A percentile compares a stretch with the other conserved stretches of the same genome.
Evolutionary conservation across 192 early-diverging fungal genomes (phyloP).

Genomic region (Backusella sp.): DNA sequence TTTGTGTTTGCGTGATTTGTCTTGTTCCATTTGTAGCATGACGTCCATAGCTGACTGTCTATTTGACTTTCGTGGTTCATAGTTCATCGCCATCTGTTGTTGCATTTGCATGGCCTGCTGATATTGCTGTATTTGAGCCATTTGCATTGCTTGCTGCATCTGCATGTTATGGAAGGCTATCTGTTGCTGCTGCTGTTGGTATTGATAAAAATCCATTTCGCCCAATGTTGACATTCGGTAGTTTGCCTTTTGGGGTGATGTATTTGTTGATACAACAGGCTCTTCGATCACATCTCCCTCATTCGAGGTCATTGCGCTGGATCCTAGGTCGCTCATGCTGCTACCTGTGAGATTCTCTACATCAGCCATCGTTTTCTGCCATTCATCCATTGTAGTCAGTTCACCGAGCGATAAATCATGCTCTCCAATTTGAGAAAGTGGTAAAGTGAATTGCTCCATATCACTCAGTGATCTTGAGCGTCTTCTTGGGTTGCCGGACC

Average conservation of each 20-base stretch:
- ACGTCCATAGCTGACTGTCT: constrained; percentile 31
- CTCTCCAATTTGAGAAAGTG: background rate
- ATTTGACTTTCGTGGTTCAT: background rate
- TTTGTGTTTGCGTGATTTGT: constrained; percentile 24
- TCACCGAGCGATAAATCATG: background rate
- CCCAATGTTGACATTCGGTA: constrained; percentile 16
- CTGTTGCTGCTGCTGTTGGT: constrained; percentile 17
- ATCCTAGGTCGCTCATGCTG: background rate
- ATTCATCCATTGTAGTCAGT: constrained; percentile 8
- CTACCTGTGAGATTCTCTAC: constrained; percentile 1
- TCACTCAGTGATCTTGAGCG: constrained; percentile 18
- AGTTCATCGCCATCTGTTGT: background rate
- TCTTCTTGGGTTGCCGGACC: constrained; percentile 15
- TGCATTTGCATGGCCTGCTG: constrained; percentile 22
- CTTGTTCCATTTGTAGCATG: constrained; percentile 31
- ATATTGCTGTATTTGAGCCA: constrained; percentile 28
- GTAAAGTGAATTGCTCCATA: constrained; percentile 1
- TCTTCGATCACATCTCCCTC: background rate
- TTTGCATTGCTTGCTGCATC: constrained; percentile 24
- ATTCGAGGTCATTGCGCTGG: background rate
- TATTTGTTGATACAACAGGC: background rate
- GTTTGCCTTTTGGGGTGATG: background rate
- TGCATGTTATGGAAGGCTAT: background rate
- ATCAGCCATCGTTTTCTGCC: constrained; percentile 13
- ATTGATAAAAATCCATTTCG: constrained; percentile 20